Evolutionary conservation across 176 grass and related monocot genomes (phyloP).

Genomic region (Aegilops bicornis): DNA sequence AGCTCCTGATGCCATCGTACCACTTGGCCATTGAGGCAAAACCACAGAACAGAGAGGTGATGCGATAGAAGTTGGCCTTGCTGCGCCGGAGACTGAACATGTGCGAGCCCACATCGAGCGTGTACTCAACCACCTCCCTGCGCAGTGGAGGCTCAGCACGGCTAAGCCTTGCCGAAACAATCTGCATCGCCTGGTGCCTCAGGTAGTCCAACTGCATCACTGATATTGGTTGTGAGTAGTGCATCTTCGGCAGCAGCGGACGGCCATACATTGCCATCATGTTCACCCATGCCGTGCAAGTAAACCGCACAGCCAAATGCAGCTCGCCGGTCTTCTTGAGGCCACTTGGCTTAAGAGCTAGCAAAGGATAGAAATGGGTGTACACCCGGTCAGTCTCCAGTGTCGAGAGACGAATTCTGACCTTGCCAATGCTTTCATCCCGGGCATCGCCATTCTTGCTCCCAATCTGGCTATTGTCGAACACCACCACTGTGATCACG

Average conservation of each 20-base stretch:
- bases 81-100: constrained; percentile 93
- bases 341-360: constrained; percentile 65
- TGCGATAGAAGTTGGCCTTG: constrained; percentile 96
- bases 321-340: constrained; percentile 94
- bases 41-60: constrained; percentile 67
- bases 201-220: constrained; percentile 72
- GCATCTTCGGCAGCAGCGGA: constrained; percentile 91
- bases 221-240: constrained; percentile 81
- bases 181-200: constrained; percentile 78
- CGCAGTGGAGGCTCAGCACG: constrained; percentile 78
- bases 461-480: constrained; percentile 74
- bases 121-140: constrained; percentile 88
- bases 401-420: constrained; percentile 82
- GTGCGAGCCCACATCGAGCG: constrained; percentile 91
- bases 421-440: constrained; percentile 90
- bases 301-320: constrained; percentile 86
- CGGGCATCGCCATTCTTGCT: constrained; percentile 51
- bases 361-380: constrained; percentile 88
- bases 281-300: constrained; percentile 92
- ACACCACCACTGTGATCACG: constrained; percentile 78
- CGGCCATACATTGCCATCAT: constrained; percentile 80
- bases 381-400: constrained; percentile 87
- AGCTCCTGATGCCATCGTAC: constrained; percentile 80
- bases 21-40: constrained; percentile 50
- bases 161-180: constrained; percentile 66